Evolutionary conservation across 345 rosid genomes (phyloP).

Genomic region (Populus deltoides): DNA sequence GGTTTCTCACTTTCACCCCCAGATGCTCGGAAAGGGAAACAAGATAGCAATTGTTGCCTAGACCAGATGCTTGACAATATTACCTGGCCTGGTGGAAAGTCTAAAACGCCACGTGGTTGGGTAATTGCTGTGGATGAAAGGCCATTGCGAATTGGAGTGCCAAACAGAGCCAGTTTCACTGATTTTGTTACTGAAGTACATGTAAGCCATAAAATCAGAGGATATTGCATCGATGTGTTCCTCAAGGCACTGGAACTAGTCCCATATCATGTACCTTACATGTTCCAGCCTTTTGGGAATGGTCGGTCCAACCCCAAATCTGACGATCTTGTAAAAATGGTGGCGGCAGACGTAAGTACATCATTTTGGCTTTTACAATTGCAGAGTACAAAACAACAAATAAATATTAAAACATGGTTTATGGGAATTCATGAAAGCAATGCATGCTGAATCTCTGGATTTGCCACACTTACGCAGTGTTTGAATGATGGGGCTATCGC

Average conservation of each 20-base stretch:
- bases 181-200: constrained; percentile 60
- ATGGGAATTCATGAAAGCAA: background rate
- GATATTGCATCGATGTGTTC: constrained; percentile 81
- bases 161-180: constrained; percentile 70
- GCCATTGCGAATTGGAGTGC: constrained; percentile 74
- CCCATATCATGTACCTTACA: constrained; percentile 70
- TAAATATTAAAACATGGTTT: background rate
- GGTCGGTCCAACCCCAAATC: constrained; percentile 68
- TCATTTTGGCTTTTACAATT: background rate
- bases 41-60: constrained; percentile 20
- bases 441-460: background rate
- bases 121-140: constrained; percentile 55
- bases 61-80: constrained; percentile 51
- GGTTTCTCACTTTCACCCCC: constrained; percentile 60
- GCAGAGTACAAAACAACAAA: background rate
- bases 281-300: constrained; percentile 61
- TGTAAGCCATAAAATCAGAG: constrained; percentile 46
- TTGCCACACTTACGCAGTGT: background rate
- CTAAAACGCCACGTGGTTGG: constrained; percentile 80
- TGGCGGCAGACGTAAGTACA: constrained; percentile 59
- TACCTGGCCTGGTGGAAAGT: constrained; percentile 81
- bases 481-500: background rate
- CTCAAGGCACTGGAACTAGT: constrained; percentile 57
- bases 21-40: constrained; percentile 27
- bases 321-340: constrained; percentile 45